Conservation (phyloP, 2,329 filamentous ascomycete species). For the Cladophialophora carrionii region DNA sequence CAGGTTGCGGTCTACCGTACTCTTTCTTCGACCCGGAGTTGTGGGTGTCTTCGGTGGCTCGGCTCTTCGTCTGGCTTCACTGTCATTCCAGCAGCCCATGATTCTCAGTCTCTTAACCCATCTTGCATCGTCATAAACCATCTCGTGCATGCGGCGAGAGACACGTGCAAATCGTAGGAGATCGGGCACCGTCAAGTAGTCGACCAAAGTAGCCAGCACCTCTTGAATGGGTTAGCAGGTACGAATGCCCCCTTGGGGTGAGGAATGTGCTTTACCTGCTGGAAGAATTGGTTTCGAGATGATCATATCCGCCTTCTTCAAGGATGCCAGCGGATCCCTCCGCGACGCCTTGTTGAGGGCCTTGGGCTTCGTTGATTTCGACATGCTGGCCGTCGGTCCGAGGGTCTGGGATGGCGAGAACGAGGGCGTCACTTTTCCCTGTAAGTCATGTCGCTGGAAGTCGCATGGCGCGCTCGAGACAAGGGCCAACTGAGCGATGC, state of each 20-base stretch:
- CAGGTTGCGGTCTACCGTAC: conserved; percentile 33
- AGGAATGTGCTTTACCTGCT: conserved; percentile 62
- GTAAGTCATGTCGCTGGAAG: background rate
- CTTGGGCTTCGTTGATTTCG: conserved; percentile 54
- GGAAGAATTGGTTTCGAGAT: conserved; percentile 77
- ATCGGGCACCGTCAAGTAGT: conserved; percentile 83
- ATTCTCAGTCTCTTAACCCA: conserved; percentile 85
- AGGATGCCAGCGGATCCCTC: conserved; percentile 68
- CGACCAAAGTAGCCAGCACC: conserved; percentile 83
- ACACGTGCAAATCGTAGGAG: conserved; percentile 82
- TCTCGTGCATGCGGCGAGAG: conserved; percentile 86
- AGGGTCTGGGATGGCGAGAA: background rate
- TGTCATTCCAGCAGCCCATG: conserved; percentile 92
- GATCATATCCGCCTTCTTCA: conserved; percentile 80
- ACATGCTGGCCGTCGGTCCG: conserved; percentile 41
- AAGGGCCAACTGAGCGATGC: background rate
- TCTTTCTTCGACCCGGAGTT: conserved; percentile 25
- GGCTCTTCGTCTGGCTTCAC: conserved; percentile 69
- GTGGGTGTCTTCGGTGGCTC: conserved; percentile 25
- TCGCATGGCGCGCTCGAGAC: background rate
- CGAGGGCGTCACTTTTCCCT: background rate
- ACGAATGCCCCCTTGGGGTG: conserved; percentile 13
- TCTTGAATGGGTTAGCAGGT: conserved; percentile 58
- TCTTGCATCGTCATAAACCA: conserved; percentile 97
- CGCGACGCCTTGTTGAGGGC: conserved; percentile 42